Conservation (phyloP, 2,329 filamentous ascomycete species). For the Aspergillus melleus region DNA sequence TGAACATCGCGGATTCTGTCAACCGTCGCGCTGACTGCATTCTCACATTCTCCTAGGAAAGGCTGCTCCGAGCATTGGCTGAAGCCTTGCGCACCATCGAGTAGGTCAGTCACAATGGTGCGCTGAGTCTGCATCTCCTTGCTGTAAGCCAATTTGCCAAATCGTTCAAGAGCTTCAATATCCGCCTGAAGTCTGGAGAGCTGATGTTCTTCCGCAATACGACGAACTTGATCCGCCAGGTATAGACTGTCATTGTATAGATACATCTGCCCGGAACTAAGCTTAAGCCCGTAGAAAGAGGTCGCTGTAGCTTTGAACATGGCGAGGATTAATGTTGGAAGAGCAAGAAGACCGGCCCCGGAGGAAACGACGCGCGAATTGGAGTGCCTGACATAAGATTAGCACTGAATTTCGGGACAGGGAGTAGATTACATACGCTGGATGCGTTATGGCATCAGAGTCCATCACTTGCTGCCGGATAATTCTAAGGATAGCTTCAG, state of each 20-base stretch:
- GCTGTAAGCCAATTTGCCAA: slow-evolving; percentile 62
- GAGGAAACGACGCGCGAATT: slow-evolving; percentile 42
- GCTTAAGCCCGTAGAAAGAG: slow-evolving; percentile 45
- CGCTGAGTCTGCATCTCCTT: slow-evolving; percentile 66
- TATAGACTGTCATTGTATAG: slow-evolving; percentile 65
- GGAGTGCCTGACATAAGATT: slow-evolving; percentile 29
- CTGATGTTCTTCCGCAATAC: slow-evolving; percentile 48
- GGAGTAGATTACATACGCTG: slow-evolving; percentile 32
- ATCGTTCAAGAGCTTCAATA: slow-evolving; percentile 57
- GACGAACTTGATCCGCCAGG: slow-evolving; percentile 55
- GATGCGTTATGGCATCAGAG: slow-evolving; percentile 38
- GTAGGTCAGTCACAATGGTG: slow-evolving; percentile 61
- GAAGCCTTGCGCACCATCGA: slow-evolving; percentile 65
- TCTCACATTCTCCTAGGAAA: slow-evolving; percentile 60
- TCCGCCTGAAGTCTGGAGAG: slow-evolving; percentile 55
- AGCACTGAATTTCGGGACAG: slow-evolving; percentile 9
- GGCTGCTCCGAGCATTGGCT: slow-evolving; percentile 59
- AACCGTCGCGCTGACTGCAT: slow-evolving; percentile 58
- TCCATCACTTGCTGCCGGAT: slow-evolving; percentile 45
- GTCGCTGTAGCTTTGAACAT: slow-evolving; percentile 53
- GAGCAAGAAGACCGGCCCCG: slow-evolving; percentile 43
- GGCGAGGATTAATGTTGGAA: slow-evolving; percentile 49
- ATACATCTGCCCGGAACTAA: slow-evolving; percentile 59
- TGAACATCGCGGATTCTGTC: slow-evolving; percentile 60
- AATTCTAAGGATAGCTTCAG: slow-evolving; percentile 65